Conservation (phyloP, 805 yeast genomes). For the Candida odintsovae region DNA sequence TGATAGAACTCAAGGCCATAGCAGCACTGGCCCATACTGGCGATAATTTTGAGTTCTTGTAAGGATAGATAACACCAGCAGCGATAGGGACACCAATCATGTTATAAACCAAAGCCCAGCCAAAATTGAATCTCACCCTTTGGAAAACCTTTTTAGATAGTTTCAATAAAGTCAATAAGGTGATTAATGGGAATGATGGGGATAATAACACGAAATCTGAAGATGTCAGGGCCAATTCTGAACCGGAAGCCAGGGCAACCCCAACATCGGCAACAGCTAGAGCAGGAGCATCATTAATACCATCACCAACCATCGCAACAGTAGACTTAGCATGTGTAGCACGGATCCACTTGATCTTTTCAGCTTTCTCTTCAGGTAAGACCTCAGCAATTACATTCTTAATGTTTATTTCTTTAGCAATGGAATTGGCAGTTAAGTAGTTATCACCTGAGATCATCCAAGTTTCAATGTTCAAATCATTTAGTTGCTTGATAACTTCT, state of each 20-base stretch:
- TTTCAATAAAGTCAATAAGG: conserved; percentile 50
- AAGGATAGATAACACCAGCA: conserved; percentile 61
- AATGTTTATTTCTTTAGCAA: conserved; percentile 60
- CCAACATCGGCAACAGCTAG: conserved; percentile 73
- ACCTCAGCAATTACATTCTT: conserved; percentile 62
- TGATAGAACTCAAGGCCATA: conserved; percentile 54
- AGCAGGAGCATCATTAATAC: conserved; percentile 81
- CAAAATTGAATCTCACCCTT: conserved; percentile 52
- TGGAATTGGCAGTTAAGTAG: conserved; percentile 56
- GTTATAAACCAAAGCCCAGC: conserved; percentile 55
- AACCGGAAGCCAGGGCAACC: conserved; percentile 68
- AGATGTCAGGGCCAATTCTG: conserved; percentile 69
- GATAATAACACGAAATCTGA: conserved; percentile 67
- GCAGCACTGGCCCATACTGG: conserved; percentile 69
- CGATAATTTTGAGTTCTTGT: conserved; percentile 43
- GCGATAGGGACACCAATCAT: conserved; percentile 56
- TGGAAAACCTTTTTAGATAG: conserved; percentile 43
- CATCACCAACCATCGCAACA: conserved; percentile 77
- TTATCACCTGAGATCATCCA: conserved; percentile 83
- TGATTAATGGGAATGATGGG: conserved; percentile 42
- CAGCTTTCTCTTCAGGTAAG: conserved; percentile 67
- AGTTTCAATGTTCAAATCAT: conserved; percentile 40
- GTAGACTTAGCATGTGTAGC: conserved; percentile 27
- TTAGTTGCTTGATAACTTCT: conserved; percentile 39
- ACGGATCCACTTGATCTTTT: conserved; percentile 51